A percentile compares a stretch with the other conserved stretches of the same genome.
Evolutionary conservation across 371 early-diverging fungal genomes (phyloP).

Genomic region (Zancudomyces culisetae): DNA sequence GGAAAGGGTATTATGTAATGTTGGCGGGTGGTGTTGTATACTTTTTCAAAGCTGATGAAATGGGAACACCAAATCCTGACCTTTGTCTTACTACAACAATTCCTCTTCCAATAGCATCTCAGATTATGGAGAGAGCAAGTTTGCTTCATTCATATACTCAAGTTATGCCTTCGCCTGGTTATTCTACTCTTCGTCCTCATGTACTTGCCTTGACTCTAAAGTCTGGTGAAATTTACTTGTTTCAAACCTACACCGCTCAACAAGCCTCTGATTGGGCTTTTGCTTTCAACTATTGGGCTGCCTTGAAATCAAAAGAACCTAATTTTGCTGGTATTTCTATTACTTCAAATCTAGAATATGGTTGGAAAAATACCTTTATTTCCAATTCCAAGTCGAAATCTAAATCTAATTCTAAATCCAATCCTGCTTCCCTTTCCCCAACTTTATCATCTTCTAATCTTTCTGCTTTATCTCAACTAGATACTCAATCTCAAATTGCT

Average conservation of each 20-base stretch:
- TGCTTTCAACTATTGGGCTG: constrained; percentile 82
- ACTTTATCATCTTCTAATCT: too few relatives aligned
- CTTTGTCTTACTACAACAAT: too few relatives aligned
- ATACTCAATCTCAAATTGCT: too few relatives aligned
- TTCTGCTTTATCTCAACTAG: too few relatives aligned
- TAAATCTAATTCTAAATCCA: too few relatives aligned
- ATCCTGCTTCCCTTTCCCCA: too few relatives aligned
- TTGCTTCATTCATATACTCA: constrained; percentile 59
- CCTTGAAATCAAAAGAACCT: constrained; percentile 68
- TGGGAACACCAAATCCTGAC: not conserved
- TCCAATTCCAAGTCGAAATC: not conserved
- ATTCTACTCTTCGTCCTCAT: constrained; percentile 48
- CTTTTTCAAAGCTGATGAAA: constrained; percentile 50
- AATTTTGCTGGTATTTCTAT: constrained; percentile 56
- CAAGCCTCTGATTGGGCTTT: constrained; percentile 62
- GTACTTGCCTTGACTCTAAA: constrained; percentile 66
- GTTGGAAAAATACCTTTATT: constrained; percentile 55
- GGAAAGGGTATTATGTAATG: constrained; percentile 61
- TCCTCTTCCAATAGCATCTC: constrained; percentile 22
- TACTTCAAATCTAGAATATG: constrained; percentile 69
- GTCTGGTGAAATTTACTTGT: constrained; percentile 60
- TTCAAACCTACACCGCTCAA: constrained; percentile 46
- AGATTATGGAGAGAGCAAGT: constrained; percentile 34
- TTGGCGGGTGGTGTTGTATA: constrained; percentile 52
- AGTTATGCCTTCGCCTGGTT: constrained; percentile 62